phyloP scores from a whole-genome alignment of 1,139 yeast genomes.

The Nadsonia commutata region DNA sequence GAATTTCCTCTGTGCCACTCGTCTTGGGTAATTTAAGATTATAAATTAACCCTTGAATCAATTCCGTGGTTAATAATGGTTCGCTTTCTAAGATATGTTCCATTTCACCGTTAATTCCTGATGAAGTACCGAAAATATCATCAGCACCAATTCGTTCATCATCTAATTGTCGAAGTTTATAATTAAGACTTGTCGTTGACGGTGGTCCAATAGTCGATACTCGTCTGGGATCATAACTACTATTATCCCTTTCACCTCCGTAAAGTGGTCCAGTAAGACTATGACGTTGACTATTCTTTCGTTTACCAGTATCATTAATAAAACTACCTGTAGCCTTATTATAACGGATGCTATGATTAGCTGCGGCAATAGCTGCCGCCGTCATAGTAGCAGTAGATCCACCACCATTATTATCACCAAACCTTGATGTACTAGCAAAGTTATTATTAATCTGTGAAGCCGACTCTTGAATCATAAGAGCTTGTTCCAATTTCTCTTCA shows the following conservation, averaged over 20 bases:
- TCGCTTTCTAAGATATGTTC: conserved; percentile 36
- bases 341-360: background rate
- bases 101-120: conserved; percentile 24
- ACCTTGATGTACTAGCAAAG: background rate
- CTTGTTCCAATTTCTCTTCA: background rate
- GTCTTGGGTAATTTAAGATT: conserved; percentile 79
- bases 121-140: conserved; percentile 6
- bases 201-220: background rate
- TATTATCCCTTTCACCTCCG: background rate
- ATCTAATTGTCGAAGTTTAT: background rate
- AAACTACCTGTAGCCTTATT: background rate
- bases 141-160: background rate
- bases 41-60: conserved; percentile 74
- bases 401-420: too few relatives aligned
- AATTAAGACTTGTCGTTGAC: background rate
- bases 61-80: conserved; percentile 50
- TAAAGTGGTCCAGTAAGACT: background rate
- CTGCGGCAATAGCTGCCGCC: background rate
- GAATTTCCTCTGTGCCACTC: conserved; percentile 62
- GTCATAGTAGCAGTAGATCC: background rate
- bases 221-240: background rate
- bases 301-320: background rate
- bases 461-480: background rate
- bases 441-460: background rate
- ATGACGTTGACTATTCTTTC: background rate